phyloP scores from a whole-genome alignment of 2,329 filamentous ascomycete species.

The Paecilomyces sp. region DNA sequence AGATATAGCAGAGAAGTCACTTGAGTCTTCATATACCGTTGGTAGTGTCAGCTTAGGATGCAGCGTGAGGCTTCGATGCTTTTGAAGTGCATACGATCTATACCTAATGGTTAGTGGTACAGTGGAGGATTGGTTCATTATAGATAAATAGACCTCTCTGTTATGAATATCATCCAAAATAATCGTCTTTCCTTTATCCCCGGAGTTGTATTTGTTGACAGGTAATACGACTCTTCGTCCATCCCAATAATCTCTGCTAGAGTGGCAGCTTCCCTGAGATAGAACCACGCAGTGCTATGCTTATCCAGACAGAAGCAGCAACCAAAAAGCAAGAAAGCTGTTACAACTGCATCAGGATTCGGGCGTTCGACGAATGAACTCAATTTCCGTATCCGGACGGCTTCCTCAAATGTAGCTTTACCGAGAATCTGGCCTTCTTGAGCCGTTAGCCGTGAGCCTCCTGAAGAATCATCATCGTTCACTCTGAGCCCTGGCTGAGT shows the following conservation, averaged over 20 bases:
- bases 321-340: slow-evolving; percentile 65
- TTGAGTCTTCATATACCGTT: slow-evolving; percentile 50
- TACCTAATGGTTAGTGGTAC: background rate
- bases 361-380: slow-evolving; percentile 20
- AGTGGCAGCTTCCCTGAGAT: slow-evolving; percentile 66
- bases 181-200: slow-evolving; percentile 48
- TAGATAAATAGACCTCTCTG: slow-evolving; percentile 35
- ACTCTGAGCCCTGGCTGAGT: slow-evolving; percentile 20
- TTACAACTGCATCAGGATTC: slow-evolving; percentile 36
- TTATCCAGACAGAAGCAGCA: slow-evolving; percentile 60
- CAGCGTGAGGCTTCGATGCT: slow-evolving; percentile 58
- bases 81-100: slow-evolving; percentile 61
- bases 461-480: background rate
- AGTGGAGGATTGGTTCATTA: background rate
- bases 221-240: slow-evolving; percentile 37
- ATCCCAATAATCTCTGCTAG: slow-evolving; percentile 34
- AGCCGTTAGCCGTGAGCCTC: slow-evolving; percentile 44
- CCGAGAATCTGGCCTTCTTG: slow-evolving; percentile 53
- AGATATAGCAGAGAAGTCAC: background rate
- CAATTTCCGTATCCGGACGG: slow-evolving; percentile 30
- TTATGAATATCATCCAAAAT: slow-evolving; percentile 61
- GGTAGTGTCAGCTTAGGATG: slow-evolving; percentile 58
- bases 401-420: slow-evolving; percentile 58
- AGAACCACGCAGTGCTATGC: slow-evolving; percentile 66
- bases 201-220: slow-evolving; percentile 46